Conservation (phyloP, 768 basidiomycete species). For the Lactarius pseudohatsudake region DNA sequence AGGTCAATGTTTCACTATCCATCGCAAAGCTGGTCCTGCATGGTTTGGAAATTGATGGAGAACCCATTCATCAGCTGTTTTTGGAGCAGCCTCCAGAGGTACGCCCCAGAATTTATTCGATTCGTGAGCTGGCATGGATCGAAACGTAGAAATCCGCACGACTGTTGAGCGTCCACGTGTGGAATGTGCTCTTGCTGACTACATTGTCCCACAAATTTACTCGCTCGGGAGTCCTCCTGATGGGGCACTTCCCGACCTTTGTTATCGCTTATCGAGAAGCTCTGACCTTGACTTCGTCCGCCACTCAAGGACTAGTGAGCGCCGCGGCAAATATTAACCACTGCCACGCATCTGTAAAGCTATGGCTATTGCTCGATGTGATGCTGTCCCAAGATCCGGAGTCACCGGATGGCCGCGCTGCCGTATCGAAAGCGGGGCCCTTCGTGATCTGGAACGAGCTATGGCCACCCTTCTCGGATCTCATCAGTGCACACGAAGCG, state of each 20-base stretch:
- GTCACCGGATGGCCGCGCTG: slow-evolving; percentile 15
- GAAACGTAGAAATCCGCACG: slow-evolving; percentile 13
- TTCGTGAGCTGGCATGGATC: not conserved
- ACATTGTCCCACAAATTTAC: slow-evolving; percentile 44
- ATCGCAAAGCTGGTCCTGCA: slow-evolving; percentile 53
- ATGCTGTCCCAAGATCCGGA: slow-evolving; percentile 30
- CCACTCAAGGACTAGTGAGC: slow-evolving; percentile 43
- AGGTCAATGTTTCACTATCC: slow-evolving; percentile 50
- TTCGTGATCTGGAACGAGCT: slow-evolving; percentile 70
- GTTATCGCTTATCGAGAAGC: slow-evolving; percentile 44
- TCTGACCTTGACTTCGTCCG: slow-evolving; percentile 35
- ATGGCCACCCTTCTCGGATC: slow-evolving; percentile 66
- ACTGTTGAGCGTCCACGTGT: slow-evolving; percentile 51
- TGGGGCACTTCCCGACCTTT: slow-evolving; percentile 53
- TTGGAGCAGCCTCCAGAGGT: slow-evolving; percentile 35
- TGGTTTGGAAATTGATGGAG: slow-evolving; percentile 45
- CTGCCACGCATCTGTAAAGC: slow-evolving; percentile 65
- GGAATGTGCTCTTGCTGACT: slow-evolving; percentile 63
- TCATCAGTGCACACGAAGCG: slow-evolving; percentile 50
- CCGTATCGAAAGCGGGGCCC: slow-evolving; percentile 32
- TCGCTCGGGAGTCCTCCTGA: slow-evolving; percentile 44
- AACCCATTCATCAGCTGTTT: slow-evolving; percentile 41
- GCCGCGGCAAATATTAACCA: slow-evolving; percentile 57
- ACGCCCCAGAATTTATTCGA: not conserved
- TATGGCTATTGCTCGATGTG: slow-evolving; percentile 65